Evolutionary conservation across 2,329 filamentous ascomycete genomes (phyloP), one percentile per base, ranked within the genome.

Genomic region (Diplodia intermedia): DNA sequence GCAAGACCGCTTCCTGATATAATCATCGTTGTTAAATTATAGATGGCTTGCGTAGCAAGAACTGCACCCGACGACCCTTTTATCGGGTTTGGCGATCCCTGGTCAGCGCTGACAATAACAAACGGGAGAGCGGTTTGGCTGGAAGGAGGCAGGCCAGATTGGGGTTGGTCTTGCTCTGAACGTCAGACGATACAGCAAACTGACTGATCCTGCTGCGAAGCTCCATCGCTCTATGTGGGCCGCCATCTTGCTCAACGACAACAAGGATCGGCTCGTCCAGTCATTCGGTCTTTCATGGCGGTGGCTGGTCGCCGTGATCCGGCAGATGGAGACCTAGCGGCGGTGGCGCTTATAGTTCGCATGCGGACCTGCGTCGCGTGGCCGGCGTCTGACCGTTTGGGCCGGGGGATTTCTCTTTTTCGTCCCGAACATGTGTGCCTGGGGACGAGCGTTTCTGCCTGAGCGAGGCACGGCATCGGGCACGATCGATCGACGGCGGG

Each of bases 321-420:
- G 43, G 43, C n/a, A 47, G 43, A 47, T 47, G 18, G n/a, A 47
- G 43, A 47, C 18, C n/a, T 29, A 29, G 56, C 14, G 23, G 20
- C 29, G 5, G 40, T 43, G 38, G 36, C 55, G 55, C 2, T 47
- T 38, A 36, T 31, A 14, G 20, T 20, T 40, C 9, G 23, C 36
- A 49, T 47, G 38, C 38, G 20, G 43, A 61, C 49, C 26, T 40
- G 15, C 31, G 57, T 49, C 43, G 57, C 57, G 57, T 62, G 57
- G 57, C 40, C 57, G 40, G 31, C 33, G 57, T 31, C 40, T 49
- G 57, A 36, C 57, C 8, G n/a, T 20, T 47, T 11, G 43, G 43
- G n/a, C 20, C 23, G 23, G 50, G 5, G 20, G 50, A 18, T 15
- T 26, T 6, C 7, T 20, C 18, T 20, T 9, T 47, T 20, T n/a